Conservation (phyloP, 441 rosid species). For the Erodium texanum region DNA sequence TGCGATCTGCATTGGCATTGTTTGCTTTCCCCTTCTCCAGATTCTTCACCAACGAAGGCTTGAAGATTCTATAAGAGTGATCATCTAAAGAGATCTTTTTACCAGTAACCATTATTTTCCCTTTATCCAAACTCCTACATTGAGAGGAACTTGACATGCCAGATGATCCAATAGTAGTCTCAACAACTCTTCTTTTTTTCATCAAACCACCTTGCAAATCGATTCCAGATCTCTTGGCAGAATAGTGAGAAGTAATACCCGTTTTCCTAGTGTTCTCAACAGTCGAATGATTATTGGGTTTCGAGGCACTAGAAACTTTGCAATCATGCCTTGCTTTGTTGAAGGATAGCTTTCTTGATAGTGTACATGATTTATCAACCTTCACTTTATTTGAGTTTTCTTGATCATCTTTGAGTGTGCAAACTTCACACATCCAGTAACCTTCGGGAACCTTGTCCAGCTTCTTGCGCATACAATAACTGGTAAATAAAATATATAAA, state of each 20-base stretch:
- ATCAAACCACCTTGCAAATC: constrained; percentile 6
- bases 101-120: constrained; percentile 9
- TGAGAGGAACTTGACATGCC: constrained; percentile 3
- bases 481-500: constrained; percentile 16
- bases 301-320: constrained; percentile 7
- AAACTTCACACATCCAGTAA: constrained; percentile 33
- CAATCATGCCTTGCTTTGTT: background rate
- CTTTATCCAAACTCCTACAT: constrained; percentile 9
- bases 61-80: constrained; percentile 3
- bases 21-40: background rate
- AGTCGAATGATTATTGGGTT: constrained; percentile 6
- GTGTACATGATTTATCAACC: constrained; percentile 5
- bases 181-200: constrained; percentile 16
- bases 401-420: constrained; percentile 11
- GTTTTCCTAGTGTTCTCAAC: constrained; percentile 13
- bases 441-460: constrained; percentile 28
- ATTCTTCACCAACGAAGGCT: background rate
- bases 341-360: constrained; percentile 9
- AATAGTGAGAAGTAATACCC: constrained; percentile 9
- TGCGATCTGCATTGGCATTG: background rate
- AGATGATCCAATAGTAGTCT: constrained; percentile 10
- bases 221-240: constrained; percentile 20
- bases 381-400: constrained; percentile 11
- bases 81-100: background rate
- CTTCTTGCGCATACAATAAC: constrained; percentile 28